These are phyloP conservation scores for Aspergillus heteromorphus DNA, from an alignment of 495 filamentous ascomycete genomes.

Conservation along the genomic window DNA sequence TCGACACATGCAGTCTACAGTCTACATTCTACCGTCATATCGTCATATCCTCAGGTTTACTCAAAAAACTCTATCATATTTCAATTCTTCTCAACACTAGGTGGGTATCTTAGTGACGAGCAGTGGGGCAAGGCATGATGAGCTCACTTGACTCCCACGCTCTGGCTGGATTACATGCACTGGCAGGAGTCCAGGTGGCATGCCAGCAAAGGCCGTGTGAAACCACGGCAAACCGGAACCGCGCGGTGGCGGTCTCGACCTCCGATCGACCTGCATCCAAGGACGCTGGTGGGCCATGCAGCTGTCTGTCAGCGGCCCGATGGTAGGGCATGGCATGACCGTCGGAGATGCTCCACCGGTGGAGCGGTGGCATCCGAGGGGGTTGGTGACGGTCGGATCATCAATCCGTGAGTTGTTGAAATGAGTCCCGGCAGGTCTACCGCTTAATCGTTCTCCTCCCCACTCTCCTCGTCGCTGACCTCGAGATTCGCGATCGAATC, in stretches of 20 bases:
- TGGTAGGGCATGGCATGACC: background rate
- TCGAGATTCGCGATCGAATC: constrained; percentile 42
- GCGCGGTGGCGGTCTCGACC: constrained; percentile 5
- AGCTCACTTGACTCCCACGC: background rate
- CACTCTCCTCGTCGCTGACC: constrained; percentile 41
- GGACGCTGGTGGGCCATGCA: background rate
- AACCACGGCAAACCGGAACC: constrained; percentile 9
- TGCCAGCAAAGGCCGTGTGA: constrained; percentile 13
- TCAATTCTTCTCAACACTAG: constrained; percentile 4
- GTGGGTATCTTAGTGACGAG: constrained; percentile 18
- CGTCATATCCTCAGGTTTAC: too few relatives aligned
- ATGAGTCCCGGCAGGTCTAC: background rate
- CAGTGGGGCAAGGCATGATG: background rate
- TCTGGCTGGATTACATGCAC: constrained; percentile 2
- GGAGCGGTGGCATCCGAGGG: background rate
- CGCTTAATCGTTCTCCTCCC: constrained; percentile 35
- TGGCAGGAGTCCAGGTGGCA: constrained; percentile 6
- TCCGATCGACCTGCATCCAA: background rate
- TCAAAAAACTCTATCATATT: background rate
- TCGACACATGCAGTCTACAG: too few relatives aligned
- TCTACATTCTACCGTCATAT: too few relatives aligned
- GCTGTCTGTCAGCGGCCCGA: background rate
- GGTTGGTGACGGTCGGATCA: background rate
- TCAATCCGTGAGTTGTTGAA: background rate
- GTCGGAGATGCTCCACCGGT: background rate